Base-by-base conservation (phyloP, 2,329 filamentous ascomycete genomes). In the Basipetospora chlamydospora region DNA sequence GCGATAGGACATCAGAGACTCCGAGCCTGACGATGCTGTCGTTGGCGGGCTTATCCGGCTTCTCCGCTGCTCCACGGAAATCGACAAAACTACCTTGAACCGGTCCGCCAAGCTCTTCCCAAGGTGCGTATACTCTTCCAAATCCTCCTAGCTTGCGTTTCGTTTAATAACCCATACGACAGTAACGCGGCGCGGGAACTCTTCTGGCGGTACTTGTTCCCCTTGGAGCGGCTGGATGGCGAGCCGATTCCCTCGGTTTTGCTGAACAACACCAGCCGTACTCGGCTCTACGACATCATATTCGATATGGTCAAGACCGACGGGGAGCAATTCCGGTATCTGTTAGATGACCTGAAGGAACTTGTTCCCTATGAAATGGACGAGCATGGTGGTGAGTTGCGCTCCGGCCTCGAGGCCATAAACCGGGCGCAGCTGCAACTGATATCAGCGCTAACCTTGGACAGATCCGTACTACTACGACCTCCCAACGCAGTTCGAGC, bases 141-240 rank as follows among this genome's bases (percentile, higher is more conserved):
- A n/a, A n/a, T n/a, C n/a, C n/a, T 10, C 26, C 16, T 28, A 10
- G n/a, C 9, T 10, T 12, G n/a, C 5, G 26, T 20, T 17, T 6
- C n/a, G 16, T 33, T 20, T n/a, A 22, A 16, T 38, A 16, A 38
- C 29, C 6, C 21, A 6, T 32, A 6, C 13, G 5, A 8, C n/a
- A 38, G 35, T 15, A 28, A 28, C 15, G 32, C 56, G 29, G 50
- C 50, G 18, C 29, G 52, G 52, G 49, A 57, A 3, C 50, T 86
- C 1, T 73, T 85, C 45, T 70, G 65, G 49, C 68, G 38, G 77
- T 80, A 46, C 58, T 86, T 1, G 84, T 84, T 44, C 79, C 80
- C 0, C 61, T 50, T 57, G n/a, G 52, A 54, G 44, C 51, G 43
- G 18, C 44, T 44, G 11, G 41, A 21, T 42, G 47, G 37, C 40